These are phyloP conservation scores for Lanmaoa rubissima DNA, from an alignment of 768 basidiomycete species.

Conservation along the genomic window DNA sequence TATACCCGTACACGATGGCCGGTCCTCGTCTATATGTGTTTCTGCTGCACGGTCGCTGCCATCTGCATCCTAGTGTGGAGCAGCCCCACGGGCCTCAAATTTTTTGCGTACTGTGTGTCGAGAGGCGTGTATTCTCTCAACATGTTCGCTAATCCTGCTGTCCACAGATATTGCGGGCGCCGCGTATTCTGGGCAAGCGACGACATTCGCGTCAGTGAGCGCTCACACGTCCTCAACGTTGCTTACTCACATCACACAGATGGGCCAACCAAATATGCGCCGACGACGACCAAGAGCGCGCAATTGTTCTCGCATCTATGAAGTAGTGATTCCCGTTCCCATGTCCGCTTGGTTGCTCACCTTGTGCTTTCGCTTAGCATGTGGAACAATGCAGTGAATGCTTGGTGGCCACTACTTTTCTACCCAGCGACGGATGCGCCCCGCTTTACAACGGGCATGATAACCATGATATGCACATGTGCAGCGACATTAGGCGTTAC, in stretches of 20 bases:
- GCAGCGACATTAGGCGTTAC: slow-evolving; percentile 56
- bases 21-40: slow-evolving; percentile 61
- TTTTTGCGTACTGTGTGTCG: slow-evolving; percentile 68
- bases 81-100: slow-evolving; percentile 60
- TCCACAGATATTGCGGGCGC: slow-evolving; percentile 55
- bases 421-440: slow-evolving; percentile 76
- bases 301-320: slow-evolving; percentile 72
- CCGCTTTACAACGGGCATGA: slow-evolving; percentile 63
- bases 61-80: slow-evolving; percentile 62
- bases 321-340: slow-evolving; percentile 42
- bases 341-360: not conserved
- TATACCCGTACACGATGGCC: slow-evolving; percentile 56
- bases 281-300: slow-evolving; percentile 68
- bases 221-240: not conserved
- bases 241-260: slow-evolving; percentile 29
- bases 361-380: slow-evolving; percentile 37
- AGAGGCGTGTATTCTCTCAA: not conserved
- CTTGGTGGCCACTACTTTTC: slow-evolving; percentile 70
- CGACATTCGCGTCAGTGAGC: slow-evolving; percentile 61
- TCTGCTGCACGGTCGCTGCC: slow-evolving; percentile 51
- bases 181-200: slow-evolving; percentile 73
- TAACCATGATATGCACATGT: slow-evolving; percentile 60
- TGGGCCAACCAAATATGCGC: slow-evolving; percentile 82
- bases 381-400: slow-evolving; percentile 68
- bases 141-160: not conserved